phyloP scores from a whole-genome alignment of 495 filamentous ascomycete genomes.

The Penicillium riverlandense region DNA sequence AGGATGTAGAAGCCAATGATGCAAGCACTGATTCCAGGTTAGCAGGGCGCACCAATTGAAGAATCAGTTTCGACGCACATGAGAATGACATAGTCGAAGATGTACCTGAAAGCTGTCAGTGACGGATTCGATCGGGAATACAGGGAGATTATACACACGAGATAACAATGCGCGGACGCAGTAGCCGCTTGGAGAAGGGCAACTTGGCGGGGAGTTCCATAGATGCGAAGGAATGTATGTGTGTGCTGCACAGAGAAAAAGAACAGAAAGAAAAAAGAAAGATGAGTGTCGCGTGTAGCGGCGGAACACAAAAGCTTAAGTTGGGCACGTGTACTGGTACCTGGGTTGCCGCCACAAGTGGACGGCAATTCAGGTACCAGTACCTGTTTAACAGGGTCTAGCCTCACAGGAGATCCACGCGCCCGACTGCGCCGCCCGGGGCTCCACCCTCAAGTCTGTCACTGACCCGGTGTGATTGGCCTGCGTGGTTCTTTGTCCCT shows the following conservation, averaged over 20 bases:
- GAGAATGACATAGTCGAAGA: constrained; percentile 62
- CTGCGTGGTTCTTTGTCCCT: too few species aligned
- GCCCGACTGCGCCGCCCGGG: too few species aligned
- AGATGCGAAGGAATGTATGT: too few species aligned
- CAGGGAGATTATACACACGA: constrained; percentile 32
- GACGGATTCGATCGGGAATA: not conserved
- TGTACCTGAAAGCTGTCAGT: constrained; percentile 41
- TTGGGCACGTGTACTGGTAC: too few species aligned
- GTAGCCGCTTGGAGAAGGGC: constrained; percentile 45
- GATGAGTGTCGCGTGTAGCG: not conserved
- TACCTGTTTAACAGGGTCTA: too few species aligned
- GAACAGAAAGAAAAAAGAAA: not conserved
- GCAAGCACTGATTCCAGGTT: constrained; percentile 37
- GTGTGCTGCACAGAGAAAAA: not conserved
- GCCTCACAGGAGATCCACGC: too few species aligned
- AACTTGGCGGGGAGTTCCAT: constrained; percentile 40
- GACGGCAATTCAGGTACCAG: too few species aligned
- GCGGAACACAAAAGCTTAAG: too few species aligned
- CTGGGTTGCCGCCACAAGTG: too few species aligned
- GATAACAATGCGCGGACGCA: constrained; percentile 44
- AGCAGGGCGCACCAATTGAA: constrained; percentile 20
- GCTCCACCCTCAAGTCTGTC: too few species aligned
- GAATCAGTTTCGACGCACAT: constrained; percentile 33
- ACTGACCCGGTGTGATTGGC: too few species aligned
- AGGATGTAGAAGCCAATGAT: constrained; percentile 47